Evolutionary conservation across 2,329 filamentous ascomycete genomes (phyloP).

Genomic region (Sporothrix mexicana): DNA sequence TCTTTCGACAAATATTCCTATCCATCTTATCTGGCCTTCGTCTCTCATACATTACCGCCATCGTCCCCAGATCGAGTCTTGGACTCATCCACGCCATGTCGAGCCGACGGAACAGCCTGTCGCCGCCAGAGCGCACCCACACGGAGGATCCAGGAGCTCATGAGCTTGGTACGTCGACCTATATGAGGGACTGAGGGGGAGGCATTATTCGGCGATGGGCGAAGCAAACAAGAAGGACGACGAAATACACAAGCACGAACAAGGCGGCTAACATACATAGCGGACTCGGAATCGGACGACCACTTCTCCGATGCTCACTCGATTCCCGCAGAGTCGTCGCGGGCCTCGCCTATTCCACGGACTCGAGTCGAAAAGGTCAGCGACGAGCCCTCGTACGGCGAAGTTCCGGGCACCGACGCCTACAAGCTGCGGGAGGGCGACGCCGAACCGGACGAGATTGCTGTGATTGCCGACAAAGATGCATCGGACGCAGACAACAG

Average conservation of each 20-base stretch:
- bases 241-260: not conserved
- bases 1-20: not conserved
- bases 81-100: constrained; percentile 39
- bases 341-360: constrained; percentile 61
- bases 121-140: constrained; percentile 50
- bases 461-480: constrained; percentile 50
- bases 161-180: constrained; percentile 57
- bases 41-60: not conserved
- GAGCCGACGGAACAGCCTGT: constrained; percentile 48
- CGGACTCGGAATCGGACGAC: constrained; percentile 68
- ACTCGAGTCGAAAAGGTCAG: constrained; percentile 65
- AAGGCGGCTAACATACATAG: constrained; percentile 37
- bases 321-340: constrained; percentile 50
- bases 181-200: not conserved
- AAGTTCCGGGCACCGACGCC: constrained; percentile 66
- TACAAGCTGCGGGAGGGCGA: constrained; percentile 62
- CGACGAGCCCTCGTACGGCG: constrained; percentile 63
- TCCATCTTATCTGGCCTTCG: not conserved
- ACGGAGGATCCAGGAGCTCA: constrained; percentile 64
- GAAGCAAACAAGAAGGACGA: not conserved
- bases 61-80: not conserved
- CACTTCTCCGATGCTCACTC: constrained; percentile 73
- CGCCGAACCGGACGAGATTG: constrained; percentile 66
- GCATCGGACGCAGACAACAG: constrained; percentile 7
- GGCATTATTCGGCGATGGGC: not conserved